Base-by-base conservation (phyloP, 2,329 filamentous ascomycete species). In the Scolecobasidium constrictum region DNA sequence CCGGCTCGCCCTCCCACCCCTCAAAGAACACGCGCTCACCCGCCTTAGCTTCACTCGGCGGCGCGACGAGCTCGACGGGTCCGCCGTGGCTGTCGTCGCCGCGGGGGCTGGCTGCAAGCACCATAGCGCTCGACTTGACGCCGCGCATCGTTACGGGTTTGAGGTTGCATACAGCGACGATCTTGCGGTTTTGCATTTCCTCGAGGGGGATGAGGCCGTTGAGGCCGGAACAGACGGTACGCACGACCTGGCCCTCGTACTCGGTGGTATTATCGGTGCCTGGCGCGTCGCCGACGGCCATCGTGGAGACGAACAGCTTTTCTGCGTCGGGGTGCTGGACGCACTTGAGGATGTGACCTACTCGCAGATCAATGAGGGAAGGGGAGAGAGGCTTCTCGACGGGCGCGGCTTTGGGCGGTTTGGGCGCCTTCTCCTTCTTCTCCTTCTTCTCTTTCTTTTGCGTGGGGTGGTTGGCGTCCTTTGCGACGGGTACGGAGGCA, bases 61-160 rank as follows among this genome's bases (percentile, higher is more conserved):
- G 88, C 48, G 69, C 78, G 42, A 96, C 90, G 17, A 98, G 77
- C 72, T 98, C 92, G 46, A 98, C 86, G 23, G 88, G 86, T 50
- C 81, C 86, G 69, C 94, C 86, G 61, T 90, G 78, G 58, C 85
- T 81, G 38, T 76, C 82, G 56, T 81, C 79, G 38, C 84, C 63
- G 46, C 74, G 73, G n/a, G 90, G 92, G 15, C 86, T 94, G 2
- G 92, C 92, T 7, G 92, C 92, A 31, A 98, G 76, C 13, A 98
- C 92, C 92, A 98, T 96, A 56, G 88, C 82, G 43, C 66, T 72
- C 22, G 74, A 83, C 60, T 83, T 83, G 60, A 86, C 75, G 52
- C 92, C 92, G 50, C 92, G 85, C 92, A 98, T 98, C 64, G 93
- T 98, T 62, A 96, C 92, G 40, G 92, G 92, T 74, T 98, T 98